Evolutionary conservation across 371 early-diverging fungal genomes (phyloP), one percentile per base, ranked within the genome.

Genomic region (Fennellomyces sp.): DNA sequence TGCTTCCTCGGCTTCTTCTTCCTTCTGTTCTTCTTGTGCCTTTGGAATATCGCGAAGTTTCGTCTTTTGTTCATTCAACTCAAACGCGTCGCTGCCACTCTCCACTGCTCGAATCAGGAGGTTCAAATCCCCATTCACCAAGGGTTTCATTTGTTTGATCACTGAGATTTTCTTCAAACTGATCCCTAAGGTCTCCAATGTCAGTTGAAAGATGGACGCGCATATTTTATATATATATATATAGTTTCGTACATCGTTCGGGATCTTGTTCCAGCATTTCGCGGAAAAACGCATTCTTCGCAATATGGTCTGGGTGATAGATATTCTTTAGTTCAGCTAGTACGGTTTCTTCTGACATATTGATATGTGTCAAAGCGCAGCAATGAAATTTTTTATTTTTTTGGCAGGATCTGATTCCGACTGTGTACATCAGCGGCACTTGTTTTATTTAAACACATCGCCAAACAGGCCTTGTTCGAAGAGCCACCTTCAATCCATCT

Each of bases 171-270:
- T 76, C 51, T 76, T 80, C 28, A 80, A 39, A 2, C 73, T 67
- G 53, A 80, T 65, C 80, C 80, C 80, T 80, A 66, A 49, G 7
- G 25, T 21, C n/a, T 28, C 17, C 36, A 8, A 25, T 10, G 19
- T n/a, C 23, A 36, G 45, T 30, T 19, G 41, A 38, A 31, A 30
- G 12, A 35, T 19, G 23, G 11, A 54, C 11, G n/a, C n/a, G n/a
- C n/a, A n/a, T n/a, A n/a, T n/a, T n/a, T n/a, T n/a, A n/a, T n/a
- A n/a, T n/a, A n/a, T n/a, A n/a, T n/a, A n/a, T n/a, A n/a, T n/a
- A n/a, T n/a, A n/a, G n/a, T n/a, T n/a, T 50, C 65, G 64, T 73
- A 76, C 80, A 80, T 36, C 72, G 70, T 56, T 75, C 80, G 26
- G 76, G 68, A 57, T 70, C 58, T 58, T 71, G 76, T 45, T 70